Evolutionary conservation across 352 stramenopile genomes (phyloP), one percentile per base, ranked within the genome.

Genomic region (Pseudoperonospora humuli): DNA sequence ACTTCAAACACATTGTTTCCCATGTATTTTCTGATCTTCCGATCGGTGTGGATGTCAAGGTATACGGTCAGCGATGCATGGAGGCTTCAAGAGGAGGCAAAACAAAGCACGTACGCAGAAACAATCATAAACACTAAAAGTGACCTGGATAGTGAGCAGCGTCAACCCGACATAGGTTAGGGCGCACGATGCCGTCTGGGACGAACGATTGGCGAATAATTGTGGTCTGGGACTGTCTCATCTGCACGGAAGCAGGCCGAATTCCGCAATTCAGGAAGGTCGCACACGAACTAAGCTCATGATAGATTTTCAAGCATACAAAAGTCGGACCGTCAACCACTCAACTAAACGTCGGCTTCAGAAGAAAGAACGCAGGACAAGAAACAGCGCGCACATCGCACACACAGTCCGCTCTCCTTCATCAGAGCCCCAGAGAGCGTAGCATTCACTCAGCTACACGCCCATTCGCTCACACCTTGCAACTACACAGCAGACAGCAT

Each of bases 291-390:
- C 38, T 9, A 48, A 59, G 18, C 37, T 63, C 21, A 8, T 19
- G 0, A 35, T 1, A 2, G 15, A 50, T 56, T 64, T 61, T 57
- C 45, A 13, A 1, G 28, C 23, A 59, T 57, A 57, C 50, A 62
- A 51, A 51, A 42, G 11, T 28, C 35, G 51, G 27, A 53, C 64
- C 44, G 57, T 60, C 67, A 55, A 61, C 52, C 63, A 75, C 56
- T 65, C 54, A 67, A 69, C 39, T 41, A 39, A 38, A 38, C 29
- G 43, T 33, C 34, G 28, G 25, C 28, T 45, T 50, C 51, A 50
- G 32, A 67, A 65, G 43, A 45, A 51, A 67, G 45, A 50, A 45
- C 15, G 35, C 33, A 55, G 55, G 38, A 43, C 54, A 45, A 40
- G 50, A 15, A 51, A 20, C 24, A 61, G 43, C 11, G 35, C 35